Evolutionary conservation across 306 rosid genomes (phyloP).

Genomic region (Glycine tomentella): DNA sequence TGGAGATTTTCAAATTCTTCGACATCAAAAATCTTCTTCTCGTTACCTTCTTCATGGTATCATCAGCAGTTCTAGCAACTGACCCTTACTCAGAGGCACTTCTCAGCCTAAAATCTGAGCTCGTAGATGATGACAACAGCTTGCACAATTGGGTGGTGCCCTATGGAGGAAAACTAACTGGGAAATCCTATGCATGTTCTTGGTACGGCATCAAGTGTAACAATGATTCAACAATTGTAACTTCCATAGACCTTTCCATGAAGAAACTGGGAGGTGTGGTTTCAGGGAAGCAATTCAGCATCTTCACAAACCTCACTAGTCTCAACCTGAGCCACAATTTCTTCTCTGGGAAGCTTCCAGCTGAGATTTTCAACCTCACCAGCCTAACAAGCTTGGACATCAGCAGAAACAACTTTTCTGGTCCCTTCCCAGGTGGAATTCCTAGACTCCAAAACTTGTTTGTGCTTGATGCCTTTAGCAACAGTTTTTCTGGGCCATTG

Average conservation of each 20-base stretch:
- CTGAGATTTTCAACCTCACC: constrained; percentile 71
- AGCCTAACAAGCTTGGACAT: constrained; percentile 71
- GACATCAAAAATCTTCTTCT: constrained; percentile 52
- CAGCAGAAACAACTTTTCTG: constrained; percentile 90
- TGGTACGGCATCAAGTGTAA: constrained; percentile 87
- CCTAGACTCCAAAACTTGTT: constrained; percentile 57
- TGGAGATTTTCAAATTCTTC: constrained; percentile 70
- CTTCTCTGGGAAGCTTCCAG: constrained; percentile 78
- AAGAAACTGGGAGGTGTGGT: constrained; percentile 69
- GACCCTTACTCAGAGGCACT: constrained; percentile 83
- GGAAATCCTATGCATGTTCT: constrained; percentile 72
- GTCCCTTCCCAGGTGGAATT: constrained; percentile 73
- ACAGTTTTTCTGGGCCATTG: constrained; percentile 82
- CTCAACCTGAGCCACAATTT: constrained; percentile 82
- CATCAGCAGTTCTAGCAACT: constrained; percentile 55
- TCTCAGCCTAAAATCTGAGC: constrained; percentile 76
- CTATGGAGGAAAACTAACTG: constrained; percentile 52
- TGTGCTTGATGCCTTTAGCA: constrained; percentile 85
- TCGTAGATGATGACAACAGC: constrained; percentile 58
- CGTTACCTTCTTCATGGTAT: constrained; percentile 44
- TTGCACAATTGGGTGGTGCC: constrained; percentile 75
- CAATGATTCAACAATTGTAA: constrained; percentile 60
- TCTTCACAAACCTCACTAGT: constrained; percentile 65
- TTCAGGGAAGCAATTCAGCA: constrained; percentile 67
- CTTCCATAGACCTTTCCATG: constrained; percentile 76